These are phyloP conservation scores for Geotrichum siamense DNA, from an alignment of 1,139 yeast genomes.

Conservation along the genomic window DNA sequence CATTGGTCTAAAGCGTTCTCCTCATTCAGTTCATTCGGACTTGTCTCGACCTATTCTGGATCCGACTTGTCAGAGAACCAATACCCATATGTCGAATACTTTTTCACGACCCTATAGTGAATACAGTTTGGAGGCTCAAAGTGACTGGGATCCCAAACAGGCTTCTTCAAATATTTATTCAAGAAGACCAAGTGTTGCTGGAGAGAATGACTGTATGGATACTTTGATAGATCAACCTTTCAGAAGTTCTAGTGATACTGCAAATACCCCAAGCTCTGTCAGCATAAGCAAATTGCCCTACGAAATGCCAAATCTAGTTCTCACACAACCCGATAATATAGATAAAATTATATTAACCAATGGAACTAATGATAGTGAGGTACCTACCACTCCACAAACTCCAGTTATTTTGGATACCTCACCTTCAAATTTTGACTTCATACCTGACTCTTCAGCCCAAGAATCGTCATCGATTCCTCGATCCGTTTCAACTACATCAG, in stretches of 20 bases:
- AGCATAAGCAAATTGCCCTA: slow-evolving; percentile 10
- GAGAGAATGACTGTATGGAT: slow-evolving; percentile 1
- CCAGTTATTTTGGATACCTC: neutral
- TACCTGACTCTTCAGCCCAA: neutral
- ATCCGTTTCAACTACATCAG: neutral
- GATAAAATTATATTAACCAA: too few species aligned
- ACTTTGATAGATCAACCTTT: slow-evolving; percentile 5
- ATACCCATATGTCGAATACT: too few species aligned
- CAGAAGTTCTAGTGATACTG: slow-evolving; percentile 5
- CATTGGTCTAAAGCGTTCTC: neutral
- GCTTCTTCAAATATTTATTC: neutral
- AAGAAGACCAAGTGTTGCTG: neutral
- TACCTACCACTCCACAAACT: neutral
- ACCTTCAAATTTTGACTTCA: neutral
- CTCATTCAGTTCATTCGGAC: neutral
- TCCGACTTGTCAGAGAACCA: neutral
- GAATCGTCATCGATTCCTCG: neutral
- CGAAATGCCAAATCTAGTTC: neutral
- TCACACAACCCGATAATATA: neutral
- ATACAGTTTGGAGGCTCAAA: neutral
- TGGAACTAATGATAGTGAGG: neutral
- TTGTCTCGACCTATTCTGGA: too few species aligned
- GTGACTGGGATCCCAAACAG: neutral
- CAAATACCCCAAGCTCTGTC: slow-evolving; percentile 7
- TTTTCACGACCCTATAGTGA: neutral